Evolutionary conservation across 805 yeast species (phyloP), one percentile per base, ranked within the genome.

Genomic region (Zygosaccharomyces lentus): DNA sequence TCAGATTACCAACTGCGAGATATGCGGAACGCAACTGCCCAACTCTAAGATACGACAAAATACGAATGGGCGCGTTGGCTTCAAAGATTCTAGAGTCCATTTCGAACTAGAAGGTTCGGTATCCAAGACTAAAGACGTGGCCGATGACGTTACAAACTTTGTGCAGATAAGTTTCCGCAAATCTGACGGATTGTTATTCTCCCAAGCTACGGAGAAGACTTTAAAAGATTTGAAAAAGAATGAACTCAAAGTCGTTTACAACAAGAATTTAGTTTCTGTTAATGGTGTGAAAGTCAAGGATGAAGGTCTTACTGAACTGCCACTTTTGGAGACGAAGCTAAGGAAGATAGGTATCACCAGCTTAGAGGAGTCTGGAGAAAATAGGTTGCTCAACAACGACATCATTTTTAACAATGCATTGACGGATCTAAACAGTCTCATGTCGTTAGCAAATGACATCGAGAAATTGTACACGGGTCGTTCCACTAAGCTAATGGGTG

Each of bases 381-480:
- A 70, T 35, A 75, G 76, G 50, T 69, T 84, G 9, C 69, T 73
- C 43, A 76, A 76, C 37, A 84, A 82, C 54, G 83, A 83, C 39
- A 60, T 72, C 13, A 72, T 89, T 0, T 67, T 90, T 46, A 76
- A 77, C 29, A 75, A 75, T 35, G 88, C 96, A 0, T 66, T 90
- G 32, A 82, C 80, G 35, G 96, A 88, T 62, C 67, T 90, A 37
- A 82, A 84, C 50, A 81, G 82, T 36, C 69, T 89, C 43, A 82
- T 87, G 82, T 73, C 78, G n/a, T 77, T 85, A 54, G 95, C 90
- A 2, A 78, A 78, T 52, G 90, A 88, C 48, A 74, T 90, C 41
- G 76, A 83, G 17, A 66, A 70, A 30, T 63, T 89, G 24, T 82
- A 76, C 17, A 64, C 66, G 40, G 55, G 63, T 3, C 61, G 68